A percentile compares a stretch with the other conserved stretches of the same genome.
phyloP scores from a whole-genome alignment of 208 protist genomes.

The Crithidia fasciculata region DNA sequence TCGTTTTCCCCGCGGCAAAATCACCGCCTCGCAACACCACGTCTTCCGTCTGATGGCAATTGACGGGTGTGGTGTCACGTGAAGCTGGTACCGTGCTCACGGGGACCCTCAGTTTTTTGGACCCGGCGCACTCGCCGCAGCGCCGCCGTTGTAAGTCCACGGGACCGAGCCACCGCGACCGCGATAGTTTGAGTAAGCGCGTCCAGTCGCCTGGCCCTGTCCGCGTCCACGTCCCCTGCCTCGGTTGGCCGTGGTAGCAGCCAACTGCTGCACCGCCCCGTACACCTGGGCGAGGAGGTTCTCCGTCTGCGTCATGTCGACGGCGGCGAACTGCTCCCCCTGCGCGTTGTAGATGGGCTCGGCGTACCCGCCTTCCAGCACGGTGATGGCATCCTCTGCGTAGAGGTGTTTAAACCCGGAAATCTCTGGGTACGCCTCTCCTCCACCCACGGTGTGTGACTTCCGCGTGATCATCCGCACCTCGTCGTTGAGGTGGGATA shows the following conservation, averaged over 20 bases:
- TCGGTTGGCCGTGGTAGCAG: neutral
- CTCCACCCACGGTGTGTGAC: neutral
- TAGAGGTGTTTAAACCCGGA: neutral
- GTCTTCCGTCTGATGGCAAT: neutral
- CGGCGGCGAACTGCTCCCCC: neutral
- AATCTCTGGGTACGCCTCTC: neutral
- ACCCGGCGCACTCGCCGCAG: neutral
- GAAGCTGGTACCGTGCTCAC: neutral
- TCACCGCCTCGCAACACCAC: neutral
- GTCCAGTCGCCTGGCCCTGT: neutral
- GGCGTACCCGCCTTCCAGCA: neutral
- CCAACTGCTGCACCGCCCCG: neutral
- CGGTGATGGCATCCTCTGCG: neutral
- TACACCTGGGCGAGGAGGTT: neutral
- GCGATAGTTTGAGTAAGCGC: neutral
- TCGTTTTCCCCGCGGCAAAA: neutral
- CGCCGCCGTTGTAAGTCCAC: neutral
- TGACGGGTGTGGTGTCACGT: neutral
- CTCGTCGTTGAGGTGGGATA: neutral
- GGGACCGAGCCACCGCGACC: neutral
- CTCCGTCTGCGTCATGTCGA: slow-evolving; percentile 1
- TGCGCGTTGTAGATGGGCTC: slow-evolving; percentile 11
- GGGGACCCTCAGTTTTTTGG: slow-evolving; percentile 1
- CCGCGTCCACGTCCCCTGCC: neutral
- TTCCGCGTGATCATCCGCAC: neutral